These are phyloP conservation scores for Sanguinoderma infundibulare DNA, from an alignment of 1,284 basidiomycete species.

Conservation along the genomic window DNA sequence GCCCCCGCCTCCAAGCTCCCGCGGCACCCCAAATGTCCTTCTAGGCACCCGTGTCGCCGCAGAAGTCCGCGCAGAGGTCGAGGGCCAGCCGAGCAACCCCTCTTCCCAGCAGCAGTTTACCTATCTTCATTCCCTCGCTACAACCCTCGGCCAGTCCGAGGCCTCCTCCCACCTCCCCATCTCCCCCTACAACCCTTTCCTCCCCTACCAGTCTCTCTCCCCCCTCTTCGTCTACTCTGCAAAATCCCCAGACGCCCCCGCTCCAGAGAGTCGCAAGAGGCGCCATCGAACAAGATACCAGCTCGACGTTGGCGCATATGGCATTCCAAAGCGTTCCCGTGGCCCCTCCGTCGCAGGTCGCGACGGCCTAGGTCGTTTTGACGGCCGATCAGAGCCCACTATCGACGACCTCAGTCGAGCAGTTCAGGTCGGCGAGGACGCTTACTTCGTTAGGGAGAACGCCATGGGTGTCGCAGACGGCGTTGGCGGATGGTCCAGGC, in stretches of 20 bases:
- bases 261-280: conserved; percentile 33
- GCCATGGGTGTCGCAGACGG: conserved; percentile 90
- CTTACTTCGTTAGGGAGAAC: conserved; percentile 83
- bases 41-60: conserved; percentile 51
- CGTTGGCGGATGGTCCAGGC: conserved; percentile 81
- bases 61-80: conserved; percentile 49
- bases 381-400: conserved; percentile 18
- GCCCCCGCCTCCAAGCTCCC: conserved; percentile 43
- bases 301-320: conserved; percentile 76
- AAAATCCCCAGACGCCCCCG: conserved; percentile 32
- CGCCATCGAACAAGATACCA: conserved; percentile 55
- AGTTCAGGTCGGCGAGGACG: conserved; percentile 85
- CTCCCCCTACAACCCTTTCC: conserved; percentile 41
- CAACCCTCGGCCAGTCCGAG: conserved; percentile 47
- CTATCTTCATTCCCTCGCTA: conserved; percentile 48
- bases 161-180: conserved; percentile 32
- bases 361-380: conserved; percentile 34
- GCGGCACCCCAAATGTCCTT: conserved; percentile 44
- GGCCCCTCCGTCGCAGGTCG: conserved; percentile 35
- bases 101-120: conserved; percentile 32
- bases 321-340: conserved; percentile 54
- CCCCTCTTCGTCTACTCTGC: conserved; percentile 37
- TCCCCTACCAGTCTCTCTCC: conserved; percentile 45
- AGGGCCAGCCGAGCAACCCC: conserved; percentile 36
- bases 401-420: conserved; percentile 48